Evolutionary conservation across 169 alveolate species (phyloP).

Genomic region (Plasmodium billcollinsi): DNA sequence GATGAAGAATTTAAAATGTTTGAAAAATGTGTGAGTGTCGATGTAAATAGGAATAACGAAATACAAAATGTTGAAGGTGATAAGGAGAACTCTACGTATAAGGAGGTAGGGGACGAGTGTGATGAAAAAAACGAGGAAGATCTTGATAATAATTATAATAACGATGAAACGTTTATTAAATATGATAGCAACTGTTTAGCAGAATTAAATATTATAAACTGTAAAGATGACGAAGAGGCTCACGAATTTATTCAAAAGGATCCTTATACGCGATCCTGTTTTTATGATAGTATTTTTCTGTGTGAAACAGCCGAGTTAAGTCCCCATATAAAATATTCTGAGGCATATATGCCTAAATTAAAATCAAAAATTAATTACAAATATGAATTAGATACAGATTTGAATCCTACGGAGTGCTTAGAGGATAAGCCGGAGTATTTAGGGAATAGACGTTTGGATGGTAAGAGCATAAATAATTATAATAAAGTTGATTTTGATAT

Average conservation of each 20-base stretch:
- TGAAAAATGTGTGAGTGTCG: constrained; percentile 23
- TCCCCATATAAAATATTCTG: constrained; percentile 60
- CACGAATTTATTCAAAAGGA: constrained; percentile 72
- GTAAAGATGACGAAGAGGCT: constrained; percentile 76
- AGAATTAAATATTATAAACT: constrained; percentile 66
- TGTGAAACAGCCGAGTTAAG: constrained; percentile 67
- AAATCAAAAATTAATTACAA: constrained; percentile 22
- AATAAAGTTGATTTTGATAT: constrained; percentile 47
- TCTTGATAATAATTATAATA: background rate
- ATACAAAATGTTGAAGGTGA: constrained; percentile 7
- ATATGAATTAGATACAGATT: constrained; percentile 42
- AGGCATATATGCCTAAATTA: constrained; percentile 49
- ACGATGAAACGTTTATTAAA: background rate
- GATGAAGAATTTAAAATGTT: constrained; percentile 23
- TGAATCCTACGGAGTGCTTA: constrained; percentile 43
- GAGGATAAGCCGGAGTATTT: constrained; percentile 66
- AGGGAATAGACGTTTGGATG: constrained; percentile 30
- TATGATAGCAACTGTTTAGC: constrained; percentile 27
- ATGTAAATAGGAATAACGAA: background rate
- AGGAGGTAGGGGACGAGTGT: too few species aligned
- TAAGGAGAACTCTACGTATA: too few species aligned
- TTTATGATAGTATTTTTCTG: constrained; percentile 72
- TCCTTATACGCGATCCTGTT: constrained; percentile 77
- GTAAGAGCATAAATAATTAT: constrained; percentile 7
- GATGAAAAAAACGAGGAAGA: background rate